Base-by-base conservation (phyloP, 2,329 filamentous ascomycete species). In the Clarireedia sp. region DNA sequence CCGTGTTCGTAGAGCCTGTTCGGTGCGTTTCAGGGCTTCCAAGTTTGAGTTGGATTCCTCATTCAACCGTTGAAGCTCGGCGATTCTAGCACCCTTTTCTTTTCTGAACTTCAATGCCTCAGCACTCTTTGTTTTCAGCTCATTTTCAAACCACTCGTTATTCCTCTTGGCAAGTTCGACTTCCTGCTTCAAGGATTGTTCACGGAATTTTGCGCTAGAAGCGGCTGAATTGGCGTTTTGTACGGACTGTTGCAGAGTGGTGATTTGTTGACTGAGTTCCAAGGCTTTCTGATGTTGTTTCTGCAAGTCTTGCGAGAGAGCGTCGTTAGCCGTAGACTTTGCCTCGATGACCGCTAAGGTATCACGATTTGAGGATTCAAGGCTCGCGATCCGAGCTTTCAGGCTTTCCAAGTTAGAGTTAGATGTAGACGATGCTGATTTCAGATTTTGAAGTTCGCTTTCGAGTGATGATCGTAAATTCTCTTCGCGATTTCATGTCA, bases 321-420 rank as follows among this genome's bases (percentile, higher is more conserved):
- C 85, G 63, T 96, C 89, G 68, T 96, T 90, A 38, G 90, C 88
- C 9, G 83, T 83, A 54, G 88, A 89, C 72, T 96, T 96, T 17
- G 89, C 86, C 67, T 97, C 92, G 59, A 97, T 85, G 36, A 96
- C 83, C 43, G 88, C 85, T 4, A 97, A 74, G 14, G 90, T 92
- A 61, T 96, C 92, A 59, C 94, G 86, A 68, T 96, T 97, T 6
- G 92, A 94, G 0, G 89, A 85, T 71, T 99, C 91, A 2, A 99
- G 82, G 0, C 89, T 88, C 48, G 86, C 77, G 65, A 99, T 90
- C 64, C 92, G 90, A 57, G 88, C 83, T 65, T 88, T 86, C 14
- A 99, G 78, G 2, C 83, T 82, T 64, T 88, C 85, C 57, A 89
- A 80, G 65, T 91, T 87, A 29, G 86, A 84, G 57, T 86, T 82